Evolutionary conservation across 371 early-diverging fungal genomes (phyloP).

Genomic region (Rhizopus arrhizus): DNA sequence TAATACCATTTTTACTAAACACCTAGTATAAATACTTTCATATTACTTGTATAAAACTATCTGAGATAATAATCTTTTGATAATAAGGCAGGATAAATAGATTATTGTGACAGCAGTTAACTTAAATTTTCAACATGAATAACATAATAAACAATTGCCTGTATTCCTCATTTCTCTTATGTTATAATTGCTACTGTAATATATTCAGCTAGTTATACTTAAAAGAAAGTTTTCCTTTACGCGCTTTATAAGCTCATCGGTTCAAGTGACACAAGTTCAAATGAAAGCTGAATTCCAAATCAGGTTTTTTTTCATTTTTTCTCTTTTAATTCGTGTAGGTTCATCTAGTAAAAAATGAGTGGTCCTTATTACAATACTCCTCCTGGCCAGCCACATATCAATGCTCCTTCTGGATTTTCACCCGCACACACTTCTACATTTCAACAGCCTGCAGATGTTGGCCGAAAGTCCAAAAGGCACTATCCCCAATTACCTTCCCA

Average conservation of each 20-base stretch:
- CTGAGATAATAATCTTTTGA: no score
- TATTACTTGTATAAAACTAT: no score
- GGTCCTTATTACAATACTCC: neutral
- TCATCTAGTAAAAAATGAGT: neutral
- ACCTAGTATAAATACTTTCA: no score
- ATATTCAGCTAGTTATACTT: no score
- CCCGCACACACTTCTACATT: neutral
- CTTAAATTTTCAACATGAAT: no score
- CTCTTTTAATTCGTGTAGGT: neutral
- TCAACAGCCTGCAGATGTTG: slow-evolving; percentile 4
- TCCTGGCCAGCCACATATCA: neutral
- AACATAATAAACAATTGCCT: no score
- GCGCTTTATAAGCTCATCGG: neutral
- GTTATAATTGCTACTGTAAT: no score
- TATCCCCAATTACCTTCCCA: neutral
- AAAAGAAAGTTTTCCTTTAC: no score
- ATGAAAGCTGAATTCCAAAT: neutral
- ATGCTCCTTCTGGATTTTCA: neutral
- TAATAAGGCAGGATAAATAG: no score
- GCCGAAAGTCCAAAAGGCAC: slow-evolving; percentile 3
- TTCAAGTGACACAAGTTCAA: neutral
- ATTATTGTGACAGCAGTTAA: no score
- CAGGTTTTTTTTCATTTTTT: neutral
- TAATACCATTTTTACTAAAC: no score
- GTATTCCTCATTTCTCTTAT: no score